Conservation (phyloP, 306 rosid species). For the Argentina anserina region DNA sequence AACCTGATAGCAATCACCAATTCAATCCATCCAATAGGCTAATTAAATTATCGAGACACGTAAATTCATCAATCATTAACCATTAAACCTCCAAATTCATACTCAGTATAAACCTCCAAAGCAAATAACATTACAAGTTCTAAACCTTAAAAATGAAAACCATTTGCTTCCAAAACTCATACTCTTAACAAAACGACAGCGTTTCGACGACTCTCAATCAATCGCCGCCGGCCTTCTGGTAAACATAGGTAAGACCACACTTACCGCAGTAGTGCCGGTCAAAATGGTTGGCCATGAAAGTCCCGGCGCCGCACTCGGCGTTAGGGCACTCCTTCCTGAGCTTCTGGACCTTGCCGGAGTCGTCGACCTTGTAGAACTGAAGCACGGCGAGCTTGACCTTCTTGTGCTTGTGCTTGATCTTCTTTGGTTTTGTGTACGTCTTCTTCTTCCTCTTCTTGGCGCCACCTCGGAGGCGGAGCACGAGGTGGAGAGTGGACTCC, state of each 20-base stretch:
- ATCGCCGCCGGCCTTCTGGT: not conserved
- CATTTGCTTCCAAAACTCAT: not conserved
- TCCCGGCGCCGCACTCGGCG: slow-evolving; percentile 13
- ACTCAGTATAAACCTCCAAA: not conserved
- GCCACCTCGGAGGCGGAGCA: not conserved
- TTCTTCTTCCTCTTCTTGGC: slow-evolving; percentile 8
- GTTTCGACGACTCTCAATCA: not conserved
- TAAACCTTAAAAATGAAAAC: not conserved
- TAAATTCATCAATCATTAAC: no score
- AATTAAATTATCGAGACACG: not conserved
- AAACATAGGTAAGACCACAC: slow-evolving; percentile 2
- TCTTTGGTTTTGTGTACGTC: not conserved
- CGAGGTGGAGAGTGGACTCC: slow-evolving; percentile 3
- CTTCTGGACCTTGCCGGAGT: slow-evolving; percentile 10
- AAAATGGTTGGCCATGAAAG: slow-evolving; percentile 14
- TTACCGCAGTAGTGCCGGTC: slow-evolving; percentile 7
- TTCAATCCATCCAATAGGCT: not conserved
- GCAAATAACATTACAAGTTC: not conserved
- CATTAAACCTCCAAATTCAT: not conserved
- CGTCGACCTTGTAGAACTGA: slow-evolving; percentile 6
- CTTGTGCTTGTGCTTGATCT: slow-evolving; percentile 2
- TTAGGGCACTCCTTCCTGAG: slow-evolving; percentile 15
- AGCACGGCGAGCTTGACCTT: slow-evolving; percentile 3
- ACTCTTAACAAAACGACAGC: not conserved
- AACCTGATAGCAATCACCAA: not conserved